Conservation (phyloP, 139 green algal species). For the Closterium sp. region DNA sequence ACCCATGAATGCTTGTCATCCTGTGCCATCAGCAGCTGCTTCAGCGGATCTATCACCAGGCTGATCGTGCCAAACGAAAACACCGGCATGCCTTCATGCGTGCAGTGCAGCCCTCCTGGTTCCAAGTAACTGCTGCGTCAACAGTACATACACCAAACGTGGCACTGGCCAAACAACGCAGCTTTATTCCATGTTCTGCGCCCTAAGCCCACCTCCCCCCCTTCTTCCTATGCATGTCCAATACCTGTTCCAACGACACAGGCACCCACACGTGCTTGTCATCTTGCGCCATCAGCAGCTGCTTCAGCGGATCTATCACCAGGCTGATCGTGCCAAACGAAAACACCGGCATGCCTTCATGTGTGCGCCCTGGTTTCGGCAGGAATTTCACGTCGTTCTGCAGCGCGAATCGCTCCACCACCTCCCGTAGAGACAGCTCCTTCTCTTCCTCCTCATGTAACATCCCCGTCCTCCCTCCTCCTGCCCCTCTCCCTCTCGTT, state of each 20-base stretch:
- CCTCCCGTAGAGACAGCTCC: conserved; percentile 47
- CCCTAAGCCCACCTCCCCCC: conserved; percentile 30
- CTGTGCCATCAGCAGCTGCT: conserved; percentile 68
- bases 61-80: conserved; percentile 88
- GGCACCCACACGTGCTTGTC: conserved; percentile 69
- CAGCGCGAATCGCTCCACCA: conserved; percentile 76
- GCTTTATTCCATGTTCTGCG: too few relatives aligned
- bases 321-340: conserved; percentile 83
- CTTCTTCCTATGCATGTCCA: conserved; percentile 50
- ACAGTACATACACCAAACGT: too few relatives aligned
- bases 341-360: conserved; percentile 89
- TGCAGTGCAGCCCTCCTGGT: too few relatives aligned
- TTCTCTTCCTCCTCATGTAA: background rate
- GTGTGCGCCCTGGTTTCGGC: conserved; percentile 76
- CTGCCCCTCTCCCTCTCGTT: background rate
- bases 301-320: conserved; percentile 71
- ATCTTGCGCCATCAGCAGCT: conserved; percentile 73
- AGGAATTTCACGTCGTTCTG: conserved; percentile 84
- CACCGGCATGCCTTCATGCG: conserved; percentile 82
- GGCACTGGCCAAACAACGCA: too few relatives aligned
- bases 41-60: conserved; percentile 75
- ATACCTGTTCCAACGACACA: conserved; percentile 75
- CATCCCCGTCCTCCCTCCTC: background rate
- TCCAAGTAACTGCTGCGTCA: too few relatives aligned
- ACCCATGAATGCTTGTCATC: conserved; percentile 68